Conservation (phyloP, 2,329 filamentous ascomycete genomes). For the Coniella vitis region DNA sequence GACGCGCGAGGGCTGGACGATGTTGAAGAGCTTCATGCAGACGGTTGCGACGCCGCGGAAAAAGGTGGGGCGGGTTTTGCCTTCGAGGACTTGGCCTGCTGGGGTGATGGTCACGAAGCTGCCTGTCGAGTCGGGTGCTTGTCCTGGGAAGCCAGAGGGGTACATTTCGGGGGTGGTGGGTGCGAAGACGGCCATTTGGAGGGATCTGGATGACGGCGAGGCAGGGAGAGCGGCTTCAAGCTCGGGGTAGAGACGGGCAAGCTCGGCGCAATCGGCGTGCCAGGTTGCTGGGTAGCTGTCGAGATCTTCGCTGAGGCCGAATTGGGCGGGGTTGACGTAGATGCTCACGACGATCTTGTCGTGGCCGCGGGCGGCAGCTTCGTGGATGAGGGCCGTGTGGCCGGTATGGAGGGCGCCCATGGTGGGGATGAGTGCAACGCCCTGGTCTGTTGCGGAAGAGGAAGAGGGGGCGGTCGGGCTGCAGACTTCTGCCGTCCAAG, state of each 20-base stretch:
- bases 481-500: conserved; percentile 59
- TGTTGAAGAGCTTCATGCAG: conserved; percentile 89
- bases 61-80: conserved; percentile 81
- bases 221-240: conserved; percentile 31
- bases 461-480: conserved; percentile 45
- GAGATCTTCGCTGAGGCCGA: conserved; percentile 82
- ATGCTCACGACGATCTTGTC: conserved; percentile 84
- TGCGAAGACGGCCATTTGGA: conserved; percentile 64
- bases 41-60: conserved; percentile 95
- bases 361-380: conserved; percentile 72
- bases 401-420: conserved; percentile 97
- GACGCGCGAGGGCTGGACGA: conserved; percentile 67
- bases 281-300: conserved; percentile 86
- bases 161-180: conserved; percentile 83
- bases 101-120: conserved; percentile 91
- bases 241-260: conserved; percentile 64
- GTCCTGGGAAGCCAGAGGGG: conserved; percentile 68
- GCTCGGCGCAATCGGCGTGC: conserved; percentile 63
- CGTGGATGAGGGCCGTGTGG: conserved; percentile 77
- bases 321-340: conserved; percentile 96
- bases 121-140: conserved; percentile 67
- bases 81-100: conserved; percentile 74
- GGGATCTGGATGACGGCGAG: conserved; percentile 38
- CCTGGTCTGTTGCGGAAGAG: conserved; percentile 46
- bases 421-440: conserved; percentile 85